Conservation (phyloP, 305 asterid species). For the Fraxinus velutina region DNA sequence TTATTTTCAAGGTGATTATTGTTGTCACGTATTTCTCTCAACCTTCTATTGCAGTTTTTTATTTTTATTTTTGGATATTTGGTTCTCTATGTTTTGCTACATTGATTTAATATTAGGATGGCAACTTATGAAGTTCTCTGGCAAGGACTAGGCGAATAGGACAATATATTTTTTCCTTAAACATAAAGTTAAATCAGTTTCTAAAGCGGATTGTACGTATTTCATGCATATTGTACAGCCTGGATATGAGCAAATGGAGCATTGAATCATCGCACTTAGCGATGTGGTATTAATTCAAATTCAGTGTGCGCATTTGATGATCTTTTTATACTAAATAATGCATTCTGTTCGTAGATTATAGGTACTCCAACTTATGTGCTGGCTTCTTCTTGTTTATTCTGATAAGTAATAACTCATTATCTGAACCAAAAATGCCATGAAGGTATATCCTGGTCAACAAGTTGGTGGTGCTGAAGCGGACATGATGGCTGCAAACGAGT, state of each 20-base stretch:
- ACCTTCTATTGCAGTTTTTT: not conserved
- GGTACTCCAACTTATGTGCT: slow-evolving; percentile 7
- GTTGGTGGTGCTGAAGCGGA: slow-evolving; percentile 89
- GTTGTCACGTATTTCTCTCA: not conserved
- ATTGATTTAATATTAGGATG: not conserved
- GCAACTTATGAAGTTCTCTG: not conserved
- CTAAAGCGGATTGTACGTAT: not conserved
- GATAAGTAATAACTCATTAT: slow-evolving; percentile 1
- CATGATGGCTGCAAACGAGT: slow-evolving; percentile 93
- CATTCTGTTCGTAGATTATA: not conserved
- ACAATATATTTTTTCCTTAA: not conserved
- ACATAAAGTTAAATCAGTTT: not conserved
- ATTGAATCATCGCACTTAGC: not conserved
- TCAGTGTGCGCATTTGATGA: not conserved
- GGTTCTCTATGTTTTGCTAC: not conserved
- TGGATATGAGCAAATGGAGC: not conserved
- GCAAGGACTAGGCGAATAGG: not conserved
- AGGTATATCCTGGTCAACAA: slow-evolving; percentile 96
- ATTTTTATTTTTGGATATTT: not conserved
- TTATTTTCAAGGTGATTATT: slow-evolving; percentile 71
- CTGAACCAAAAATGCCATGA: slow-evolving; percentile 27
- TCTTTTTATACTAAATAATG: not conserved
- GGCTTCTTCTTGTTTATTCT: slow-evolving; percentile 19
- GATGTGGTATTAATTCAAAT: not conserved
- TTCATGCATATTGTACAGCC: not conserved